Evolutionary conservation across 148 eudicot genomes (phyloP).

Genomic region (Dianthus caryophyllus): DNA sequence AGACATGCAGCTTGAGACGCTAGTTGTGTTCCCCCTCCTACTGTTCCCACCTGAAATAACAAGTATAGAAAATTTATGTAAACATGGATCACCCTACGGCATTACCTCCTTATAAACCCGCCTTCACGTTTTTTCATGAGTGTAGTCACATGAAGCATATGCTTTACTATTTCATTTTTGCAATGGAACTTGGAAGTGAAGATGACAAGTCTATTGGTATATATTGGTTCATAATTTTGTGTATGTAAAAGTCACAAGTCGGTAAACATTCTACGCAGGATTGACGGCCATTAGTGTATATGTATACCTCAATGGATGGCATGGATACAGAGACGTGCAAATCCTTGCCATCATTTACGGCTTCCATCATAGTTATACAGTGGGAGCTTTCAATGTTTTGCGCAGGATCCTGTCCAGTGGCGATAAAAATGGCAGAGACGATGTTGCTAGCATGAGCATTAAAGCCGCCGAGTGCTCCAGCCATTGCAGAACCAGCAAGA

Average conservation of each 20-base stretch:
- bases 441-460: conserved; percentile 86
- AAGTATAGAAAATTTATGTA: neutral
- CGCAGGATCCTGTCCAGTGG: conserved; percentile 93
- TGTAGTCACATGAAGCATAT: too few relatives aligned
- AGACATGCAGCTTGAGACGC: conserved; percentile 83
- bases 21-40: conserved; percentile 79
- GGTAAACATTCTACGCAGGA: neutral
- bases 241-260: neutral
- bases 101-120: too few relatives aligned
- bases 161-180: too few relatives aligned
- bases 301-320: conserved; percentile 93
- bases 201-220: neutral
- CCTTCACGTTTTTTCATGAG: too few relatives aligned
- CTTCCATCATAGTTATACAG: conserved; percentile 95
- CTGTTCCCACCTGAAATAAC: conserved; percentile 59
- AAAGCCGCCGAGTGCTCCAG: conserved; percentile 88
- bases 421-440: conserved; percentile 67
- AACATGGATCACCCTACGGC: too few relatives aligned
- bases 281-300: too few relatives aligned
- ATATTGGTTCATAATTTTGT: neutral
- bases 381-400: conserved; percentile 85
- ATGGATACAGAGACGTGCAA: conserved; percentile 81
- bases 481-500: conserved; percentile 76
- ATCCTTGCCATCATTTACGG: conserved; percentile 68
- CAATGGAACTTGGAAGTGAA: too few relatives aligned